Evolutionary conservation across 2,329 filamentous ascomycete species (phyloP).

Genomic region (Aspergillaceae sp.): DNA sequence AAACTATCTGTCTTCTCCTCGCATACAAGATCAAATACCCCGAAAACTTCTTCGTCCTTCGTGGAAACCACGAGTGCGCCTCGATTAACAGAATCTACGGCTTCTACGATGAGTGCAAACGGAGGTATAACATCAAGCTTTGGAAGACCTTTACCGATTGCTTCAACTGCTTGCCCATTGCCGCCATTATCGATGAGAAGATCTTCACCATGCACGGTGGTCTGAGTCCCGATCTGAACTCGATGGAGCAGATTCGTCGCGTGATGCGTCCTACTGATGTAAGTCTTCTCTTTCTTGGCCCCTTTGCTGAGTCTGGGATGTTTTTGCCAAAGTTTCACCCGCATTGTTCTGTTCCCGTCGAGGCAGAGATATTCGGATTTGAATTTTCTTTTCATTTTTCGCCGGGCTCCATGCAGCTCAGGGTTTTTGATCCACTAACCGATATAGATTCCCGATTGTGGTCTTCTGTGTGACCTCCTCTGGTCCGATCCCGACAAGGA

Average conservation of each 20-base stretch:
- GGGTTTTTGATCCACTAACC: conserved; percentile 32
- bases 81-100: conserved; percentile 99
- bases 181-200: conserved; percentile 98
- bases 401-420: conserved; percentile 23
- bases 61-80: conserved; percentile 97
- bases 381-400: conserved; percentile 1
- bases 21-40: conserved; percentile 99
- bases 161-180: conserved; percentile 98
- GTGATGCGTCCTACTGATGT: conserved; percentile 99
- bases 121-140: conserved; percentile 97
- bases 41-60: conserved; percentile 98
- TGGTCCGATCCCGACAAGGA: conserved; percentile 99
- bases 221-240: conserved; percentile 92
- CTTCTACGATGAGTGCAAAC: conserved; percentile 99
- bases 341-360: neutral
- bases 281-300: conserved; percentile 39
- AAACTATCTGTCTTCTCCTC: conserved; percentile 93
- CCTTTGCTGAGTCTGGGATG: neutral
- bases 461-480: conserved; percentile 89
- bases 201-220: conserved; percentile 99
- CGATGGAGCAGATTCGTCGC: conserved; percentile 98
- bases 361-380: conserved; percentile 2
- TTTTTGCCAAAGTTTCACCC: neutral
- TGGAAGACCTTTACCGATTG: conserved; percentile 99
- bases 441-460: conserved; percentile 86